Base-by-base conservation (phyloP, 1,139 yeast genomes). In the Taphrina communis region DNA sequence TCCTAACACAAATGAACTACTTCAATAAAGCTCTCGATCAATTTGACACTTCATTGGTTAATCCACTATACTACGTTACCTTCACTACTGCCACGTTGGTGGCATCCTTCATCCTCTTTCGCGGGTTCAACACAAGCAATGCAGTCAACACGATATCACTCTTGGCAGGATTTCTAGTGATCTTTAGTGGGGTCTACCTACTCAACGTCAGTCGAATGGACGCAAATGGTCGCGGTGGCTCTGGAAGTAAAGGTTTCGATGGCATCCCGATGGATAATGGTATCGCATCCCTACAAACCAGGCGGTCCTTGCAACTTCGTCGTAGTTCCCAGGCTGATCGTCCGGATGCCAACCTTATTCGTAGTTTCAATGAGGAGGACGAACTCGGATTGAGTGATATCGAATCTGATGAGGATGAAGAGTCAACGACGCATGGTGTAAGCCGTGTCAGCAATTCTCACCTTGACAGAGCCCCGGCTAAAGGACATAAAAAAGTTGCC, bases 21-120 rank as follows among this genome's bases (percentile, higher is more conserved):
- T 90, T 91, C 82, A 91, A 91, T 82, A 91, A 90, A 80, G 97
- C 97, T 0, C 83, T 91, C 75, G 97, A 93, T 75, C 97, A 90
- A 78, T 91, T 90, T 75, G 97, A 91, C 77, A 91, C 97, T 2
- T 90, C 96, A 0, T 89, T 92, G 73, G 97, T 91, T 69, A 91
- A 92, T 78, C 97, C 97, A 42, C 82, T 91, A 72, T 91, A 91
- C 80, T 91, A 92, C 76, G 97, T 91, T 69, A 88, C 97, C 0
- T 92, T 91, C 79, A 91, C 97, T 52, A 91, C 97, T 0, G 90
- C 90, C 70, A 92, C 97, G 0, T 82, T 91, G 74, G 83, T 85
- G 69, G 97, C 97, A 0, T 90, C 96, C 48, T 92, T 92, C 77
- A 88, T 92, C 73, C 81, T 91, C 70, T 92, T 91, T 80, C 84